Evolutionary conservation across 1,284 basidiomycete genomes (phyloP).

Genomic region (Cystobasidium pallidum): DNA sequence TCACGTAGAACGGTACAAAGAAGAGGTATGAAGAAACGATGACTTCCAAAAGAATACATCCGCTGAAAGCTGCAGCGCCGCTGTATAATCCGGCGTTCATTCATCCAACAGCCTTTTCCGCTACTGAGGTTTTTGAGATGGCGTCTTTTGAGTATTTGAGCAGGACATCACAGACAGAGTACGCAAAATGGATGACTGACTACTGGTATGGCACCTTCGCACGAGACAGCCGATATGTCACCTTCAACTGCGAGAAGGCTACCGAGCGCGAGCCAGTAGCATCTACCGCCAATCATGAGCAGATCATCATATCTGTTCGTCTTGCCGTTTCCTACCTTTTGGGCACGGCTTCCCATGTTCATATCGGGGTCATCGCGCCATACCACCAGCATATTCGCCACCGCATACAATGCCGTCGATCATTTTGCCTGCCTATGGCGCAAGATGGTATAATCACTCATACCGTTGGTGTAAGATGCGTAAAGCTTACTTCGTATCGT

Average conservation of each 20-base stretch:
- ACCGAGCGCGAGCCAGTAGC: too few species aligned
- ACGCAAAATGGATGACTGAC: too few species aligned
- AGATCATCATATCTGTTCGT: too few species aligned
- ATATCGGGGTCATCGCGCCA: slow-evolving; percentile 8
- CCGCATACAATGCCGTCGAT: background rate
- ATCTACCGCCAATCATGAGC: too few species aligned
- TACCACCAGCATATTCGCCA: slow-evolving; percentile 3
- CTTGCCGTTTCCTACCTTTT: too few species aligned
- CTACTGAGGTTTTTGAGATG: background rate
- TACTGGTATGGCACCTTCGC: too few species aligned
- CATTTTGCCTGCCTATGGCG: background rate
- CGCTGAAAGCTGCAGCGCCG: background rate
- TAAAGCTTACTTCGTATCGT: too few species aligned
- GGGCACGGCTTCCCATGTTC: background rate
- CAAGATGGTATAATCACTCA: background rate
- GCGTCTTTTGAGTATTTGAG: too few species aligned
- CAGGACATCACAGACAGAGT: too few species aligned
- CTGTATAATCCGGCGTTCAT: background rate
- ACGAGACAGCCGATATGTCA: background rate
- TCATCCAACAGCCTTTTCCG: background rate
- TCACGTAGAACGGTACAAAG: background rate
- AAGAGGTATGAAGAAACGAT: too few species aligned
- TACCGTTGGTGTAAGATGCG: background rate
- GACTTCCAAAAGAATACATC: too few species aligned
- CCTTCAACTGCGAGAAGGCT: background rate